phyloP scores from a whole-genome alignment of 345 rosid genomes.

The Pugionium cornutum region DNA sequence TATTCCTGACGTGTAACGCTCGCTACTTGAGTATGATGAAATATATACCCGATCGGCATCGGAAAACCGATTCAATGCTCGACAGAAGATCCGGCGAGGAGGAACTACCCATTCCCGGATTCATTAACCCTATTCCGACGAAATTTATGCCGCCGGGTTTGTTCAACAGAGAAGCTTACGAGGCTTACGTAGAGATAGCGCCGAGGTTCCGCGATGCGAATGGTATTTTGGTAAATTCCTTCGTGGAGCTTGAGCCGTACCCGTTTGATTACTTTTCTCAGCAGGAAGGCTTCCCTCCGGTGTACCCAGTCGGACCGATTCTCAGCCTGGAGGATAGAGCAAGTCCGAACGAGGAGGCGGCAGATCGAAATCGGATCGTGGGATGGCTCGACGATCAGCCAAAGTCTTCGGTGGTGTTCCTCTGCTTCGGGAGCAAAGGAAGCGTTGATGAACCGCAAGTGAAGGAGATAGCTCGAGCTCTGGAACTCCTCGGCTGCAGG shows the following conservation, averaged over 20 bases:
- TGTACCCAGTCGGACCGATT: conserved; percentile 47
- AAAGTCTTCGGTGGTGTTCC: conserved; percentile 47
- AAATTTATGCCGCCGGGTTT: conserved; percentile 41
- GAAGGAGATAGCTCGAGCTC: conserved; percentile 49
- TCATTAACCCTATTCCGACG: conserved; percentile 39
- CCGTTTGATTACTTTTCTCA: conserved; percentile 23
- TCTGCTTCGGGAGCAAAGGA: conserved; percentile 55
- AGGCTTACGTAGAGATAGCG: conserved; percentile 38
- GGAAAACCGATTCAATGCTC: conserved; percentile 24
- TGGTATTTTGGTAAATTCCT: conserved; percentile 51
- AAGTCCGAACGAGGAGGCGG: conserved; percentile 30
- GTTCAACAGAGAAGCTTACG: conserved; percentile 41
- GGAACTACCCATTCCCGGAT: conserved; percentile 38
- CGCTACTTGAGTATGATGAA: conserved; percentile 46
- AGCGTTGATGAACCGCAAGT: conserved; percentile 41
- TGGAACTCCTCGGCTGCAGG: conserved; percentile 43
- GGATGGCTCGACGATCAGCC: conserved; percentile 61
- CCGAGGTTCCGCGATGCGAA: conserved; percentile 44
- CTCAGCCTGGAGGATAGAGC: conserved; percentile 38
- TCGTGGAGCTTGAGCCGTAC: conserved; percentile 47
- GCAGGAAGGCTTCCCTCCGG: conserved; percentile 15
- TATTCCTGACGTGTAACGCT: conserved; percentile 47
- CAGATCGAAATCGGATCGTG: conserved; percentile 24
- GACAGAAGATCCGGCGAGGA: conserved; percentile 26
- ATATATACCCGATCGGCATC: conserved; percentile 40